A percentile compares a stretch with the other conserved stretches of the same genome.
Conservation (phyloP, 2,329 filamentous ascomycete genomes). For the Penicillium sp. region DNA sequence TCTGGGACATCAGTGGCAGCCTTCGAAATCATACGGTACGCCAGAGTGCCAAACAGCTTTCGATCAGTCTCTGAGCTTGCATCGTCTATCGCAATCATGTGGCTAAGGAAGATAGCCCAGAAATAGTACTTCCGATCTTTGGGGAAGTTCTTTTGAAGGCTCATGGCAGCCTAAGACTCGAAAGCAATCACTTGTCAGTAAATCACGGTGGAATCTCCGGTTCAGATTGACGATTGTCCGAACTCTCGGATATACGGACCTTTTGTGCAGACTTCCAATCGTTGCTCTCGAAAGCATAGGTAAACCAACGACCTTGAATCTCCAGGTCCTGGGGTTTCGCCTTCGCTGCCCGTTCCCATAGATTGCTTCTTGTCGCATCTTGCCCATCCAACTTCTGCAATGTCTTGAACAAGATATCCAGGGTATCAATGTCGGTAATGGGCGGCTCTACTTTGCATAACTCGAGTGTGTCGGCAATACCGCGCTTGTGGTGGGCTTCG, state of each 20-base stretch:
- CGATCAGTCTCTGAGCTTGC: conserved; percentile 49
- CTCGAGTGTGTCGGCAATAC: conserved; percentile 50
- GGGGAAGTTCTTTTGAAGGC: conserved; percentile 57
- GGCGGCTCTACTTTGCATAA: conserved; percentile 51
- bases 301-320: conserved; percentile 54
- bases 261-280: conserved; percentile 58
- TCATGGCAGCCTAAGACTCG: conserved; percentile 53
- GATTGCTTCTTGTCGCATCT: conserved; percentile 40
- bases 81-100: conserved; percentile 47
- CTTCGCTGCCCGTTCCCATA: conserved; percentile 57
- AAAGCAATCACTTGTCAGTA: conserved; percentile 6
- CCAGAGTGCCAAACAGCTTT: conserved; percentile 57
- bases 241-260: conserved; percentile 42
- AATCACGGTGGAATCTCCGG: neutral
- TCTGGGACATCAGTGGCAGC: conserved; percentile 52
- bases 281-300: conserved; percentile 46
- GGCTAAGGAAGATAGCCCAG: conserved; percentile 56
- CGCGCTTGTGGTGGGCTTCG: conserved; percentile 49
- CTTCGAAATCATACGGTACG: conserved; percentile 57
- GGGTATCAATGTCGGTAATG: conserved; percentile 52
- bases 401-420: conserved; percentile 51
- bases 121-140: conserved; percentile 56
- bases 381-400: conserved; percentile 45
- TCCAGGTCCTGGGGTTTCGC: conserved; percentile 51
- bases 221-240: neutral